phyloP scores from a whole-genome alignment of 176 grass and related monocot species.

The Eleusine coracana region DNA sequence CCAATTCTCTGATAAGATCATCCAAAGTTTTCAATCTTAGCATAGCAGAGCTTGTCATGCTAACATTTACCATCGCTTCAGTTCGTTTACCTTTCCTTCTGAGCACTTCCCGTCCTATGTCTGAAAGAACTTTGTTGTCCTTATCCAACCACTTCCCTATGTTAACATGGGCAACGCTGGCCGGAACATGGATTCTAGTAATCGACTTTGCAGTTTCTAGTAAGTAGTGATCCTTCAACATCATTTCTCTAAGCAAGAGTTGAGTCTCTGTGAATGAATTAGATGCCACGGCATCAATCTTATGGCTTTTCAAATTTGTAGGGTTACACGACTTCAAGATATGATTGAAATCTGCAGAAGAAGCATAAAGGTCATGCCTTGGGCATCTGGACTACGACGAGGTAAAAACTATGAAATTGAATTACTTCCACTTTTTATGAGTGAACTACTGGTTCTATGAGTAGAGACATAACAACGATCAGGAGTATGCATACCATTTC shows the following conservation, averaged over 20 bases:
- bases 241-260: constrained; percentile 47
- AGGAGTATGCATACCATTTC: constrained; percentile 50
- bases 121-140: constrained; percentile 58
- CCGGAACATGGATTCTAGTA: constrained; percentile 43
- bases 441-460: constrained; percentile 16
- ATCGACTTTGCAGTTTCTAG: constrained; percentile 58
- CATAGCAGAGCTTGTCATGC: background rate
- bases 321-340: background rate
- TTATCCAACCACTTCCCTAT: constrained; percentile 48
- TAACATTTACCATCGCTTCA: constrained; percentile 33
- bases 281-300: constrained; percentile 29
- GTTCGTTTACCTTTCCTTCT: constrained; percentile 68
- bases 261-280: constrained; percentile 68
- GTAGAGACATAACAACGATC: background rate
- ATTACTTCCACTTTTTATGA: constrained; percentile 11
- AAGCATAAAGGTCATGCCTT: background rate
- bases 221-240: constrained; percentile 67
- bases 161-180: constrained; percentile 16
- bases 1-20: constrained; percentile 73
- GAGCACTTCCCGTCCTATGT: constrained; percentile 59
- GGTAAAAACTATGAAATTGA: background rate
- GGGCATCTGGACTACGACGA: background rate
- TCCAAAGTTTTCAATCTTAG: constrained; percentile 43
- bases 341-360: constrained; percentile 45
- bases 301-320: background rate